phyloP scores from a whole-genome alignment of 169 alveolate genomes.

The Eimeria praecox region DNA sequence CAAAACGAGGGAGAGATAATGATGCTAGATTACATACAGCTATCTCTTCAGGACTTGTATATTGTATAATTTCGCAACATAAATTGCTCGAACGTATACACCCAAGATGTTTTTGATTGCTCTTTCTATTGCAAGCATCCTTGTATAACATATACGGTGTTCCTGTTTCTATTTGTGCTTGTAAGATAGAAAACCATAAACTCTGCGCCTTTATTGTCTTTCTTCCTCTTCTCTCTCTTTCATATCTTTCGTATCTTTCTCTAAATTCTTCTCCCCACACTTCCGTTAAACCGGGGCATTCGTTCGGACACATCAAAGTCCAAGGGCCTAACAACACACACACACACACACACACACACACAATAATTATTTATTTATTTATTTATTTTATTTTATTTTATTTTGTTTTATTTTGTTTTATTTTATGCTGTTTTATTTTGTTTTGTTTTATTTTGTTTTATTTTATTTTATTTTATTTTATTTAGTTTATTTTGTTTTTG shows the following conservation, averaged over 20 bases:
- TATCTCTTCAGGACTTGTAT: conserved; percentile 97
- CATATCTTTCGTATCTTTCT: conserved; percentile 90
- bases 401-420: no score
- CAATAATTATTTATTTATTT: no score
- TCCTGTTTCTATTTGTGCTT: conserved; percentile 99
- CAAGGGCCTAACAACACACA: conserved; percentile 30
- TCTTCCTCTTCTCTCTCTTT: conserved; percentile 94
- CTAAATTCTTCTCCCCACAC: conserved; percentile 98
- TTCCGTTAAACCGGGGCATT: conserved; percentile 96
- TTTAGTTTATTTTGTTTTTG: no score
- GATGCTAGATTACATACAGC: conserved; percentile 99
- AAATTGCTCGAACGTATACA: conserved; percentile 97
- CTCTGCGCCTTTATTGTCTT: conserved; percentile 97
- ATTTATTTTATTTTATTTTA: no score
- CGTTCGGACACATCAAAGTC: conserved; percentile 99
- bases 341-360: no score
- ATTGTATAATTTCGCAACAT: conserved; percentile 98
- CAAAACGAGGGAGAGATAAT: conserved; percentile 94
- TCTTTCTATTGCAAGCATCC: conserved; percentile 97
- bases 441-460: no score
- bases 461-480: no score
- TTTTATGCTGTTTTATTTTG: no score
- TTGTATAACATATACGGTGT: conserved; percentile 99
- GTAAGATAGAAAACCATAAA: conserved; percentile 98
- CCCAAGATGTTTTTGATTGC: conserved; percentile 98